Evolutionary conservation across 176 grass and related monocot genomes (phyloP), one percentile per base, ranked within the genome.

Genomic region (Phoenix dactylifera): DNA sequence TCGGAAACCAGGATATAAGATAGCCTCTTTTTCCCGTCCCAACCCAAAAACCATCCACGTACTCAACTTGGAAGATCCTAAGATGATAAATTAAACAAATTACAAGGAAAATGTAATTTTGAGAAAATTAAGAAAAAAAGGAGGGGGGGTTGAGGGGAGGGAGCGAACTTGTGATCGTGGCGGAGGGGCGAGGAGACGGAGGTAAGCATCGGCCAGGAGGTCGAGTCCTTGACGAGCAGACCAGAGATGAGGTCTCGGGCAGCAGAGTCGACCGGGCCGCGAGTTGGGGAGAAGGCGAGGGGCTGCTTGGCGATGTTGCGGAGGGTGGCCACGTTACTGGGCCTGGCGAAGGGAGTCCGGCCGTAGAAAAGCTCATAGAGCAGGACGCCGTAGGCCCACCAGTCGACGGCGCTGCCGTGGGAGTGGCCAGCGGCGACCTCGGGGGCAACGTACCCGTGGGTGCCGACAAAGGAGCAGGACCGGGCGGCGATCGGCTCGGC

Each of bases 331-430:
- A 83, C 74, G 49, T 80, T 91, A 57, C 24, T 83, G 19, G 79
- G 73, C 6, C 81, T 84, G 4, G 72, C 81, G 64, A 98, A 98
- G 5, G 87, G 93, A 1, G 93, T 98, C 20, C 70, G 79, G 3
- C 93, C 80, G 64, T 88, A 92, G 29, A 92, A 52, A 1, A 98
- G 66, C 70, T 98, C 93, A 76, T 98, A 98, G 0, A 98, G 79
- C 69, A 98, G 87, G 51, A 98, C 78, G 28, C 93, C 93, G 68
- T 85, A 92, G 15, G 93, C 81, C 93, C 93, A 92, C 93, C 87
- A 98, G 84, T 98, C 93, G 28, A 98, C 93, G 24, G 67, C 79
- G 4, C 84, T 86, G 63, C 93, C 87, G 75, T 98, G 87, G 10
- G 71, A 67, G n/a, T 78, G 72, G 57, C 93, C 93, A 24, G 78